These are phyloP conservation scores for Penicillium vulpinum DNA, from an alignment of 2,329 filamentous ascomycete species.

Conservation along the genomic window DNA sequence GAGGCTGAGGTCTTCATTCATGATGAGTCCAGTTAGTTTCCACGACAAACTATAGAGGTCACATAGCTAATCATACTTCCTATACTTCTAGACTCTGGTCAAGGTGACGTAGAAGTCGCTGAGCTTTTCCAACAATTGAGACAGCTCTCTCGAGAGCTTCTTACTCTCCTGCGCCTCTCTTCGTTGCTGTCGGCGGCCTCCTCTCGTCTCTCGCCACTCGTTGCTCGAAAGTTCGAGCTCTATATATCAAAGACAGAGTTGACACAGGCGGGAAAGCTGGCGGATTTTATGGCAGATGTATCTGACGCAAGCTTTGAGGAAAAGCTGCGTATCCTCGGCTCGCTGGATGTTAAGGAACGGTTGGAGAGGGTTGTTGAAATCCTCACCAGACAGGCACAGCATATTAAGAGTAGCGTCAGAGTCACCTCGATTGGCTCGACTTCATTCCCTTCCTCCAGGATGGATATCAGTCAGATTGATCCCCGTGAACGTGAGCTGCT, in stretches of 20 bases:
- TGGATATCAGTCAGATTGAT: slow-evolving; percentile 56
- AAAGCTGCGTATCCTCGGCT: slow-evolving; percentile 82
- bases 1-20: slow-evolving; percentile 75
- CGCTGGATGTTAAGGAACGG: slow-evolving; percentile 73
- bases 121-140: slow-evolving; percentile 79
- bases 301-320: slow-evolving; percentile 86
- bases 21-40: slow-evolving; percentile 65
- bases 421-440: slow-evolving; percentile 75
- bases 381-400: slow-evolving; percentile 75
- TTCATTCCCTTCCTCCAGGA: slow-evolving; percentile 61
- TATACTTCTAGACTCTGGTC: slow-evolving; percentile 32
- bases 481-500: slow-evolving; percentile 49
- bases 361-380: slow-evolving; percentile 81
- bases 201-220: slow-evolving; percentile 72
- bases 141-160: slow-evolving; percentile 78
- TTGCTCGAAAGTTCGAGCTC: slow-evolving; percentile 81
- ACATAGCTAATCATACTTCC: slow-evolving; percentile 9
- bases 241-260: slow-evolving; percentile 83
- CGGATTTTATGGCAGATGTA: slow-evolving; percentile 96
- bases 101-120: slow-evolving; percentile 64
- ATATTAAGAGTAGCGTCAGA: slow-evolving; percentile 83
- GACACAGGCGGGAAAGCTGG: slow-evolving; percentile 77
- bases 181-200: slow-evolving; percentile 75
- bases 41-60: neutral
- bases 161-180: slow-evolving; percentile 79